Percentiles rank a stretch among this genome's conserved stretches.
phyloP scores from a whole-genome alignment of 768 basidiomycete species.

The Rhizopogon sp. region DNA sequence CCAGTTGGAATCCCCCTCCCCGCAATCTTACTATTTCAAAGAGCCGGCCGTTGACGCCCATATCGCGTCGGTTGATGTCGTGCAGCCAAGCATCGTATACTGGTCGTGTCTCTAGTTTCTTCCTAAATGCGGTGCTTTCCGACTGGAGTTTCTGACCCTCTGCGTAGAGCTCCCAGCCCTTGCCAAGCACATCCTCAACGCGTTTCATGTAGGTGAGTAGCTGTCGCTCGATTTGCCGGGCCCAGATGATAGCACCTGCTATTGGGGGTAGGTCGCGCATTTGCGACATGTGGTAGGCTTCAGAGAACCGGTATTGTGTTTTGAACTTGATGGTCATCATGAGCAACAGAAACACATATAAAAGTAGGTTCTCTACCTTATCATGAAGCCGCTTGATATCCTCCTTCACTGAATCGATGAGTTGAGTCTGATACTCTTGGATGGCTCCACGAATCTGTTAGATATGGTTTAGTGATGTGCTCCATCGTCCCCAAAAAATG shows the following conservation, averaged over 20 bases:
- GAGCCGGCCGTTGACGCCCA: slow-evolving; percentile 86
- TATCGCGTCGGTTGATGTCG: slow-evolving; percentile 90
- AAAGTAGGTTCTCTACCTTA: slow-evolving; percentile 46
- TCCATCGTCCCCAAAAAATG: not conserved
- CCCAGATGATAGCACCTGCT: slow-evolving; percentile 97
- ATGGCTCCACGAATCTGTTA: slow-evolving; percentile 91
- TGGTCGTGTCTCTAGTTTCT: slow-evolving; percentile 91
- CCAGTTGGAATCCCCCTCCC: slow-evolving; percentile 78
- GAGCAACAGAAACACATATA: not conserved
- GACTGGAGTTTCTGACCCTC: slow-evolving; percentile 97
- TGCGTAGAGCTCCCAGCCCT: slow-evolving; percentile 99
- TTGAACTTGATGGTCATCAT: slow-evolving; percentile 63
- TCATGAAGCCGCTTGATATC: slow-evolving; percentile 94
- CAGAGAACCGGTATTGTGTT: slow-evolving; percentile 91
- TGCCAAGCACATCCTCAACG: slow-evolving; percentile 96
- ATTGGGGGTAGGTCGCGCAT: slow-evolving; percentile 99
- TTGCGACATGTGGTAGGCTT: slow-evolving; percentile 97
- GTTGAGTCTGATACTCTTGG: slow-evolving; percentile 97
- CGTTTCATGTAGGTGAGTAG: slow-evolving; percentile 97
- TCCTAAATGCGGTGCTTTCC: slow-evolving; percentile 86
- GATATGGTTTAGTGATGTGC: not conserved
- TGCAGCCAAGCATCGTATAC: slow-evolving; percentile 96
- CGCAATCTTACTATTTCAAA: slow-evolving; percentile 84
- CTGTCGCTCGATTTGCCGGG: slow-evolving; percentile 96
- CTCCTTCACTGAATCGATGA: slow-evolving; percentile 98